phyloP scores from a whole-genome alignment of 345 rosid species.

The Corymbia maculata region DNA sequence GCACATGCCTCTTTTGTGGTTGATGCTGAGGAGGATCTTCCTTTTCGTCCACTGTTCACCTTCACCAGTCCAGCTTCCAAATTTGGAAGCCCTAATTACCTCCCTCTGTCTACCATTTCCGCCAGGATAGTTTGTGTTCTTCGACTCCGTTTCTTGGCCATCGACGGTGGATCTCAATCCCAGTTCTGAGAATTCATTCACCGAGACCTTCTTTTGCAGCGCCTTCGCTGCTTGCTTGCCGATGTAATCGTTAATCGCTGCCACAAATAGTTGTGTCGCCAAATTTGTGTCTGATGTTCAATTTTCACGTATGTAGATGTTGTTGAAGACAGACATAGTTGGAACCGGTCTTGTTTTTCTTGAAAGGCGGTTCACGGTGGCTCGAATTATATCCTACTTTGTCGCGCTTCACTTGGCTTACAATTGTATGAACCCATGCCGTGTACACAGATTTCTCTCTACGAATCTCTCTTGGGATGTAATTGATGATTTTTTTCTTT shows the following conservation, averaged over 20 bases:
- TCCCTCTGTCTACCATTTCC: background rate
- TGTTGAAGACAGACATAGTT: too few relatives aligned
- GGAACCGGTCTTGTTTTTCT: too few relatives aligned
- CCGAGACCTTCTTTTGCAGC: slow-evolving; percentile 73
- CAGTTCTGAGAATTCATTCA: slow-evolving; percentile 59
- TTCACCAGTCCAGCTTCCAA: background rate
- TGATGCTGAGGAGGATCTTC: background rate
- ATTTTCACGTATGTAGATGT: too few relatives aligned
- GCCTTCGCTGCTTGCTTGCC: slow-evolving; percentile 94
- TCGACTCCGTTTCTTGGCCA: background rate
- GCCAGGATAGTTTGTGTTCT: background rate
- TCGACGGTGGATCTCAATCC: background rate
- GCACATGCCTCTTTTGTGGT: background rate
- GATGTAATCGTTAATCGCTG: slow-evolving; percentile 35
- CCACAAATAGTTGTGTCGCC: too few relatives aligned
- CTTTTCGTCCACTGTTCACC: background rate
- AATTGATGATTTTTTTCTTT: too few relatives aligned
- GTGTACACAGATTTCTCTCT: too few relatives aligned
- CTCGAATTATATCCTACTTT: too few relatives aligned
- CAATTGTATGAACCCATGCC: too few relatives aligned
- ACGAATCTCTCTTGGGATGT: too few relatives aligned
- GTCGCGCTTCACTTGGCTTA: too few relatives aligned
- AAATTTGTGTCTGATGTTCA: too few relatives aligned
- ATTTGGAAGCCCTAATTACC: background rate
- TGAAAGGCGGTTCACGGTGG: too few relatives aligned